Evolutionary conservation across 345 rosid genomes (phyloP).

Genomic region (Hypericum perforatum): DNA sequence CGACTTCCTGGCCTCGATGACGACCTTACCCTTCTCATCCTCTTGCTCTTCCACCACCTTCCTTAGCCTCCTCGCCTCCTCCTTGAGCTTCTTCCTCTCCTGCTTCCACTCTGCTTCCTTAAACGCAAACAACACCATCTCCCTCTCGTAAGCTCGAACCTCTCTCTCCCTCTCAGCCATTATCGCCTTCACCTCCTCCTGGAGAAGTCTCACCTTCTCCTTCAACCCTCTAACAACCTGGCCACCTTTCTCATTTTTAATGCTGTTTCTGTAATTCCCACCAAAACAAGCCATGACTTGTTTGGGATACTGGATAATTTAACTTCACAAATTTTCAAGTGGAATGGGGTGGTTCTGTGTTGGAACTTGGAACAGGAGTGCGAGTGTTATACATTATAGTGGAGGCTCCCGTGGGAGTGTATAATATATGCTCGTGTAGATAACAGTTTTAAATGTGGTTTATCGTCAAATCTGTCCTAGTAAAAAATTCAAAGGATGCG

Average conservation of each 20-base stretch:
- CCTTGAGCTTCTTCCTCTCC: constrained; percentile 57
- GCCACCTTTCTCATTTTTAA: constrained; percentile 8
- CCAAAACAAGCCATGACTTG: constrained; percentile 33
- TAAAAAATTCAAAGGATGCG: no score
- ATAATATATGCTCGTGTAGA: no score
- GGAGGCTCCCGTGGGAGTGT: no score
- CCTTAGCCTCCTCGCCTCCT: constrained; percentile 48
- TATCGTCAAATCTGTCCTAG: no score
- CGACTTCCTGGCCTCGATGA: constrained; percentile 5
- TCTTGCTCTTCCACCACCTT: constrained; percentile 36
- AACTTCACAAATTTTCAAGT: no score
- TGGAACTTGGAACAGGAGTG: no score
- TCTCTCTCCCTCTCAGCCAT: constrained; percentile 38
- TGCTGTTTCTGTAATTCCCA: constrained; percentile 32
- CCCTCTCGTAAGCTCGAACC: constrained; percentile 32
- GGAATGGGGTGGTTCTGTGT: no score
- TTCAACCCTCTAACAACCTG: constrained; percentile 12
- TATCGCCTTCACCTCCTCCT: constrained; percentile 36
- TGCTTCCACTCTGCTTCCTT: constrained; percentile 62
- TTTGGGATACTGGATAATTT: no score
- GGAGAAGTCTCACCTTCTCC: constrained; percentile 34
- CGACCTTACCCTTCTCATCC: constrained; percentile 24
- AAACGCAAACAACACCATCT: constrained; percentile 30
- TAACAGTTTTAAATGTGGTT: no score
- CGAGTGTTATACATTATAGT: no score